A percentile compares a stretch with the other conserved stretches of the same genome.
Evolutionary conservation across 176 grass and related monocot species (phyloP).

Genomic region (Elymus sibiricus): DNA sequence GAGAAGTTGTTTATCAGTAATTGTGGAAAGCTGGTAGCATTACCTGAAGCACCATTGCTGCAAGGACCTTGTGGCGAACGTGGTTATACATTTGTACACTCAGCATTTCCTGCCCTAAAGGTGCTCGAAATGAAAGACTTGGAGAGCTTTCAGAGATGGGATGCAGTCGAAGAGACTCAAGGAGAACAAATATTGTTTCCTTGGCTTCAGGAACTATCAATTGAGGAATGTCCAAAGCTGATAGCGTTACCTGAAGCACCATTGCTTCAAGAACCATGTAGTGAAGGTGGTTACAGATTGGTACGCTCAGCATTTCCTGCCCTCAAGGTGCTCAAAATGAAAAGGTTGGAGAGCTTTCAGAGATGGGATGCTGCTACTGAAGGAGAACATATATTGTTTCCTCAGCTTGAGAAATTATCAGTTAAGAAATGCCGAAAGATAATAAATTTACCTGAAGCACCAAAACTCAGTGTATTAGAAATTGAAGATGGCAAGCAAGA

Average conservation of each 20-base stretch:
- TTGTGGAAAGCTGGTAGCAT: neutral
- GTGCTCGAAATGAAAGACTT: rapidly evolving
- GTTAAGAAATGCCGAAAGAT: rapidly evolving
- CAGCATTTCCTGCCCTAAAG: neutral
- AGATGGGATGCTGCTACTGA: too few relatives aligned
- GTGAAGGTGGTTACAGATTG: too few relatives aligned
- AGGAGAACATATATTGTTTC: neutral
- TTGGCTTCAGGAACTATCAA: neutral
- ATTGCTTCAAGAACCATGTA: too few relatives aligned
- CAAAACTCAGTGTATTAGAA: rapidly evolving
- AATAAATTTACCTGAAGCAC: neutral
- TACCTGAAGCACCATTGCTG: neutral
- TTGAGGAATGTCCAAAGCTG: rapidly evolving
- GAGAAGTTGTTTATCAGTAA: rapidly evolving
- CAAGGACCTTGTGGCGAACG: neutral
- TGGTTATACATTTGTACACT: neutral
- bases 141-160: neutral
- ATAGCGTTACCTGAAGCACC: too few relatives aligned
- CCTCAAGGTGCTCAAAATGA: too few relatives aligned
- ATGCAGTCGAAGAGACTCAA: too few relatives aligned
- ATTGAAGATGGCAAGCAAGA: neutral
- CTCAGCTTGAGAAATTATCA: neutral
- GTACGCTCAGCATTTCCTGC: too few relatives aligned
- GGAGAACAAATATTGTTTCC: neutral
- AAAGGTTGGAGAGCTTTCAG: too few relatives aligned